phyloP scores from a whole-genome alignment of 2,329 filamentous ascomycete genomes.

The Fusarium annulatum region DNA sequence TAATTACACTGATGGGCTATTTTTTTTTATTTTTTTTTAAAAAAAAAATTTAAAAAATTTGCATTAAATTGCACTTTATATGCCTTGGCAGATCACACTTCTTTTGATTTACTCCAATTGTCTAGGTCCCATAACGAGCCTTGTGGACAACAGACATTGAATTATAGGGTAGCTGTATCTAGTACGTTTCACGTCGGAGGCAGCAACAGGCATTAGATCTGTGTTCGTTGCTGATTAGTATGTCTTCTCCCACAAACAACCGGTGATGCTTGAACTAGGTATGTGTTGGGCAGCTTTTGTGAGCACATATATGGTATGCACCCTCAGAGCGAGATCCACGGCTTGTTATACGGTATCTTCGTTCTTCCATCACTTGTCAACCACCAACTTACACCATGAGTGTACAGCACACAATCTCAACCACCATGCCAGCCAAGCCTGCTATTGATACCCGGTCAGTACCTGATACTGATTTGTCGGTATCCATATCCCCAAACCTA shows the following conservation, averaged over 20 bases:
- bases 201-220: background rate
- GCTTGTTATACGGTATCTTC: background rate
- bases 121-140: background rate
- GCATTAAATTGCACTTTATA: background rate
- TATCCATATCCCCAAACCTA: background rate
- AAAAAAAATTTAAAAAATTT: background rate
- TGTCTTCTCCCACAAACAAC: background rate
- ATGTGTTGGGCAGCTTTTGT: background rate
- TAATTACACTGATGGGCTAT: background rate
- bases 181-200: background rate
- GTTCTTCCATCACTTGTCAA: background rate
- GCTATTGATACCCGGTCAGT: background rate
- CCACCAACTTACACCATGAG: background rate
- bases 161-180: background rate
- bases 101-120: background rate
- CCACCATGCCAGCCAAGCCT: background rate
- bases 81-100: background rate
- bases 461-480: background rate
- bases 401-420: background rate
- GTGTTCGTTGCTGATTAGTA: background rate
- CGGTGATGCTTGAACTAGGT: background rate
- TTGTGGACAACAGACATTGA: background rate
- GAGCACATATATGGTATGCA: background rate
- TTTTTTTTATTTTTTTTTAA: background rate
- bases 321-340: background rate